These are phyloP conservation scores for Teunomyces atbi DNA, from an alignment of 805 yeast species.

Conservation along the genomic window DNA sequence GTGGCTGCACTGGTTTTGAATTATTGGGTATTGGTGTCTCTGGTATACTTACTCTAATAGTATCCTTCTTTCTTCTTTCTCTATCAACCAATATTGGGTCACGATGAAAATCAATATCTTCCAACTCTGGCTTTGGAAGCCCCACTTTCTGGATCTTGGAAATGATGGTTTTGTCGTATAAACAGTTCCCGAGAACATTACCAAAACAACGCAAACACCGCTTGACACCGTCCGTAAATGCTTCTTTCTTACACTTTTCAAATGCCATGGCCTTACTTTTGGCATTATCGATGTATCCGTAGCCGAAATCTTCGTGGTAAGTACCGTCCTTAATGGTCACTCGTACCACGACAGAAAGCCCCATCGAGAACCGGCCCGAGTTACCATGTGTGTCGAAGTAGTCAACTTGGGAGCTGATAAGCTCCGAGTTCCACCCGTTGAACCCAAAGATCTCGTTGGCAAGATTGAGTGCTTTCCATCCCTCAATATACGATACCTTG, in stretches of 20 bases:
- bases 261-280: slow-evolving; percentile 68
- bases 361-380: slow-evolving; percentile 53
- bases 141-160: slow-evolving; percentile 47
- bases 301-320: slow-evolving; percentile 73
- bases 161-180: slow-evolving; percentile 72
- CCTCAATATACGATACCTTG: slow-evolving; percentile 72
- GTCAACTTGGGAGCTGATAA: slow-evolving; percentile 63
- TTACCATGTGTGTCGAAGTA: slow-evolving; percentile 65
- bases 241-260: slow-evolving; percentile 80
- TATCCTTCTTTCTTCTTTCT: slow-evolving; percentile 18
- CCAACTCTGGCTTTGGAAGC: slow-evolving; percentile 26
- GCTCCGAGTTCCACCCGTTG: slow-evolving; percentile 79
- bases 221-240: slow-evolving; percentile 81
- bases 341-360: slow-evolving; percentile 68
- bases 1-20: too few relatives aligned
- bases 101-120: slow-evolving; percentile 32
- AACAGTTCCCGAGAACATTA: slow-evolving; percentile 74
- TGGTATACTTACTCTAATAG: slow-evolving; percentile 8
- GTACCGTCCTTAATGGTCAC: slow-evolving; percentile 80
- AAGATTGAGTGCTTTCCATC: slow-evolving; percentile 77
- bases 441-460: slow-evolving; percentile 84
- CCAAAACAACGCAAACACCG: slow-evolving; percentile 80
- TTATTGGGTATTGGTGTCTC: slow-evolving; percentile 1
- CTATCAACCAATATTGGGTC: slow-evolving; percentile 34
- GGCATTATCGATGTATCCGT: slow-evolving; percentile 71